Evolutionary conservation across 805 yeast genomes (phyloP).

Genomic region (Starmerella vaccinii): DNA sequence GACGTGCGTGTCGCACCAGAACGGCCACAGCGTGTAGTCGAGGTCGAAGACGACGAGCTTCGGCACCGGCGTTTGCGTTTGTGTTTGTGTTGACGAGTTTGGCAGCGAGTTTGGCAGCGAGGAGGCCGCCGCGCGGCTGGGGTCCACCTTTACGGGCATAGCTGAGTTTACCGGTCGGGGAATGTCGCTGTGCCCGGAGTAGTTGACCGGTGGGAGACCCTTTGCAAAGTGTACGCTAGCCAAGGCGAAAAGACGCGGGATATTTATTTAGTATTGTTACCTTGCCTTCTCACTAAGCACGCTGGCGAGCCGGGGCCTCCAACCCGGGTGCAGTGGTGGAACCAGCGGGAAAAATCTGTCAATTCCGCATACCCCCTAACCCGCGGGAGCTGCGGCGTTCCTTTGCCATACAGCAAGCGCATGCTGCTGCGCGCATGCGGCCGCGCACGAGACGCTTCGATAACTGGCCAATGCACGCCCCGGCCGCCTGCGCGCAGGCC

Average conservation of each 20-base stretch:
- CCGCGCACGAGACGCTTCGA: conserved; percentile 2
- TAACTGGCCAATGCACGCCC: background rate
- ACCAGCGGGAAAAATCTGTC: conserved; percentile 2
- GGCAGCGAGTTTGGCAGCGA: no score
- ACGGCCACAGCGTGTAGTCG: conserved; percentile 70
- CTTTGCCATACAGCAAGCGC: conserved; percentile 1
- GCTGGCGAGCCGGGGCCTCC: background rate
- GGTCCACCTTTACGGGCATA: background rate
- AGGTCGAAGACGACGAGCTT: conserved; percentile 60
- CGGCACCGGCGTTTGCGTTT: no score
- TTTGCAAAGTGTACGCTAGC: no score
- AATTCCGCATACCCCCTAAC: background rate
- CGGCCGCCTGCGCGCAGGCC: no score
- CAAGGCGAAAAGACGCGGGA: background rate
- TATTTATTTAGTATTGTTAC: background rate
- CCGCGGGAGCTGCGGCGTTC: background rate
- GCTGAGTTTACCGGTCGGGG: background rate
- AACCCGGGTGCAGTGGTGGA: background rate
- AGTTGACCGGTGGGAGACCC: no score
- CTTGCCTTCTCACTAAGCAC: conserved; percentile 5
- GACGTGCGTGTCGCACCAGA: conserved; percentile 74
- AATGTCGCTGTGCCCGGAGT: no score
- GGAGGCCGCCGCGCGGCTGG: background rate
- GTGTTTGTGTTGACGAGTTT: no score
- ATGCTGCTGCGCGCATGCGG: background rate